Base-by-base conservation (phyloP, 805 yeast species). In the Ogataea philodendri region DNA sequence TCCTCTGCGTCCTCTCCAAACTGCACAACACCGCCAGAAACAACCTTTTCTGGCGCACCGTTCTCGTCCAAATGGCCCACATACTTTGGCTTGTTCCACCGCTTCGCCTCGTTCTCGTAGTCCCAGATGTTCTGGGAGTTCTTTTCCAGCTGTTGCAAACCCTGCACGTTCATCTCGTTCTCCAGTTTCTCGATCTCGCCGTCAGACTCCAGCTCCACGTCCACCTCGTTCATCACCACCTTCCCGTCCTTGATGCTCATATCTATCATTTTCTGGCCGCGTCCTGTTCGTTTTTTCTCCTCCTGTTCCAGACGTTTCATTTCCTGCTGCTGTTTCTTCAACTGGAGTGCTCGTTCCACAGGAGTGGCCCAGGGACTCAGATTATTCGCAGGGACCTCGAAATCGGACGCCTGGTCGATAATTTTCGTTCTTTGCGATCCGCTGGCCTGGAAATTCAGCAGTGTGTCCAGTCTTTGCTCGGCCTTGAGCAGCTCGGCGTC, bases 351-450 rank as follows among this genome's bases (percentile, higher is more conserved):
- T 48, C 93, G 75, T 49, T 94, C 97, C 35, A 81, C 70, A 0
- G 82, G 80, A 1, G 95, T 81, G 0, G 95, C 79, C 97, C 98
- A 93, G 44, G 81, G 65, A 46, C 76, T 81, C 20, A 68, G 70
- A 1, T 72, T 62, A 3, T 66, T 65, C 22, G 69, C 62, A 10
- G 72, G 65, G 37, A 81, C 60, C 32, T 85, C 94, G 55, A 75
- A 86, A 56, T 93, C 98, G 5, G 95, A 77, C 0, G 94, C 96
- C 54, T 86, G 81, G 56, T 93, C 99, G 24, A 94, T 89, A 44
- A 93, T 87, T 48, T 76, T 78, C 0, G 98, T 93, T 56, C 99
- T 70, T 57, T 87, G 94, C 1, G 89, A 85, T 5, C 94, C 84
- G 11, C 89, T 78, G 2, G 76, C 85, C 57, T 93, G 98, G 58